These are phyloP conservation scores for Kernera saxatilis DNA, from an alignment of 345 rosid species.

Conservation along the genomic window DNA sequence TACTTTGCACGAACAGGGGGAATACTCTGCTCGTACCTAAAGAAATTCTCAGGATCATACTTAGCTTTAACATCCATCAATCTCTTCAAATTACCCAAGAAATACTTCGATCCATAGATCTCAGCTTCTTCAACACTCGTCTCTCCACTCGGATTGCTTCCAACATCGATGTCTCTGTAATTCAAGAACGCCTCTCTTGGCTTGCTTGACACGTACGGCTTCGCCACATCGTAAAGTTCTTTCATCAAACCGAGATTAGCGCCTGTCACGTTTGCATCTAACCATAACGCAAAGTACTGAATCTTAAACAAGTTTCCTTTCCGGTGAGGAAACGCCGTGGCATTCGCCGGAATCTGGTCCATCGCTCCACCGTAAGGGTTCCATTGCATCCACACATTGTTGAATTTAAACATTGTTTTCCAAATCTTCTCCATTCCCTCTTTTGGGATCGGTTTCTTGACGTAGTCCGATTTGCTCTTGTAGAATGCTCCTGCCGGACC, in stretches of 20 bases:
- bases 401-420: slow-evolving; percentile 26
- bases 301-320: slow-evolving; percentile 37
- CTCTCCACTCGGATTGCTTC: background rate
- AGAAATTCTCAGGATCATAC: slow-evolving; percentile 35
- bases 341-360: slow-evolving; percentile 30
- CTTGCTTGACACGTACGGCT: slow-evolving; percentile 35
- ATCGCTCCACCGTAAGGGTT: slow-evolving; percentile 51
- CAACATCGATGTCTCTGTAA: slow-evolving; percentile 27
- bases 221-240: slow-evolving; percentile 25
- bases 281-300: slow-evolving; percentile 31
- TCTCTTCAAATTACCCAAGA: slow-evolving; percentile 24
- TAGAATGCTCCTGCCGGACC: background rate
- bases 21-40: slow-evolving; percentile 29
- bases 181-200: slow-evolving; percentile 35
- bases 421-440: slow-evolving; percentile 23
- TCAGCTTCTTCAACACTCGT: slow-evolving; percentile 5
- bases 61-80: slow-evolving; percentile 25
- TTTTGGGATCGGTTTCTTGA: slow-evolving; percentile 21
- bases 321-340: slow-evolving; percentile 45
- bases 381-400: slow-evolving; percentile 21
- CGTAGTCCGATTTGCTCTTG: slow-evolving; percentile 39
- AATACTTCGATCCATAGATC: slow-evolving; percentile 34
- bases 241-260: slow-evolving; percentile 21
- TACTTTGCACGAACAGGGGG: slow-evolving; percentile 7
- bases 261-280: background rate